Percentiles rank a stretch among this genome's conserved stretches.
phyloP scores from a whole-genome alignment of 345 rosid genomes.

The Salix dunnii region DNA sequence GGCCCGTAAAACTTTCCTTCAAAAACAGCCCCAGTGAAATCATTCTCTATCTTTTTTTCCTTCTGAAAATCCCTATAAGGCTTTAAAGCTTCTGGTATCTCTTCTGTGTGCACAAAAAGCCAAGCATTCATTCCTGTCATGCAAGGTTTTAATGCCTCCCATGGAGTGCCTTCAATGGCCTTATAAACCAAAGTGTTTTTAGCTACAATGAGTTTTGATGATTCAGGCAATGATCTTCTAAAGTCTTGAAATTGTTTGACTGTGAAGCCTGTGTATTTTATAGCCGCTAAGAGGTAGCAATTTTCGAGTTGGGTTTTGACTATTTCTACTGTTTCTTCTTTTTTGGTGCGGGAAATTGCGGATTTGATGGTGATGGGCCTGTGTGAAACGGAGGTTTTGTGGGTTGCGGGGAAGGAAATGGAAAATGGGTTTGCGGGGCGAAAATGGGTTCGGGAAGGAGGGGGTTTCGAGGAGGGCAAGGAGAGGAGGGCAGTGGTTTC shows the following conservation, averaged over 20 bases:
- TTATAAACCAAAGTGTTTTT: conserved; percentile 82
- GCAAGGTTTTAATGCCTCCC: conserved; percentile 83
- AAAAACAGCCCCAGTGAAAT: conserved; percentile 82
- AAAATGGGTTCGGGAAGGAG: conserved; percentile 21
- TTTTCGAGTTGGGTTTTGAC: conserved; percentile 76
- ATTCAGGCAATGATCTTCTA: conserved; percentile 63
- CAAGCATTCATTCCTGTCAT: conserved; percentile 97
- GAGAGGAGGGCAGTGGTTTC: conserved; percentile 58
- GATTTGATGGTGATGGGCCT: conserved; percentile 41
- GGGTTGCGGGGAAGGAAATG: conserved; percentile 22
- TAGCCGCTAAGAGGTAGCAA: conserved; percentile 78
- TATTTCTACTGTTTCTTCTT: conserved; percentile 75
- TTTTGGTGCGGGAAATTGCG: conserved; percentile 77
- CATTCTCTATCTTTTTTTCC: conserved; percentile 71
- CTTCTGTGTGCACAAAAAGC: conserved; percentile 88
- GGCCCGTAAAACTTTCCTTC: conserved; percentile 91
- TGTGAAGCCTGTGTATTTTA: conserved; percentile 71
- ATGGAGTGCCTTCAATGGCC: conserved; percentile 82
- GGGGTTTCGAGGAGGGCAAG: conserved; percentile 44
- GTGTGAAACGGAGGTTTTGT: conserved; percentile 15
- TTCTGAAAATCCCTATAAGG: conserved; percentile 77
- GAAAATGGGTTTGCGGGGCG: conserved; percentile 19
- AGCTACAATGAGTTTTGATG: conserved; percentile 68
- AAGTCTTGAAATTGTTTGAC: conserved; percentile 86
- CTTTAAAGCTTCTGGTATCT: conserved; percentile 74